Evolutionary conservation across 352 stramenopile genomes (phyloP).

Genomic region (Phytophthora meadii): DNA sequence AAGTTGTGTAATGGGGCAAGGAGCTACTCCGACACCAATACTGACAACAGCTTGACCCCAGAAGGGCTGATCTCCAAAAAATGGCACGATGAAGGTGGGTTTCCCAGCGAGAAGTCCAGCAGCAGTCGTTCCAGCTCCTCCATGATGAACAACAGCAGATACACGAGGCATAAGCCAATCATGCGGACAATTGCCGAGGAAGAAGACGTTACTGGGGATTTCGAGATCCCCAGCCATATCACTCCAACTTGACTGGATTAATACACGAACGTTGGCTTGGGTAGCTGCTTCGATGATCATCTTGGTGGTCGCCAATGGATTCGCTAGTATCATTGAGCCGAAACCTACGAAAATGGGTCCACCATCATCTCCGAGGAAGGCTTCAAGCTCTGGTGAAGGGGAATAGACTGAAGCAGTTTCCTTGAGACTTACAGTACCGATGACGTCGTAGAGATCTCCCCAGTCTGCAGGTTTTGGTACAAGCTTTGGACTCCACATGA

Average conservation of each 20-base stretch:
- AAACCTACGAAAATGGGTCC: conserved; percentile 94
- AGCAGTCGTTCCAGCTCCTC: conserved; percentile 89
- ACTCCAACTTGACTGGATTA: conserved; percentile 91
- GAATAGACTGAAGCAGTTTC: conserved; percentile 44
- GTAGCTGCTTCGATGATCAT: conserved; percentile 87
- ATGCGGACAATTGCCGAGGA: conserved; percentile 77
- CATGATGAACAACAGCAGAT: conserved; percentile 82
- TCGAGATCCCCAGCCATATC: conserved; percentile 58
- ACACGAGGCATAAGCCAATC: conserved; percentile 92
- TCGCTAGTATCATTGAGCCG: conserved; percentile 91
- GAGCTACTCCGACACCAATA: conserved; percentile 77
- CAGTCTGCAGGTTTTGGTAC: conserved; percentile 90
- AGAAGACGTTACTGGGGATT: conserved; percentile 57
- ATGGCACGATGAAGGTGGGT: conserved; percentile 93
- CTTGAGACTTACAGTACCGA: conserved; percentile 80
- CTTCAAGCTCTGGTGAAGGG: conserved; percentile 56
- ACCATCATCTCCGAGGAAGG: conserved; percentile 62
- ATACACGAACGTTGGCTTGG: conserved; percentile 66
- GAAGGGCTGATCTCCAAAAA: conserved; percentile 95
- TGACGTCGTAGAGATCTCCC: conserved; percentile 82
- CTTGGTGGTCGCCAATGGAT: conserved; percentile 64
- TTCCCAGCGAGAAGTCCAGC: conserved; percentile 89
- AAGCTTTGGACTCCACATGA: conserved; percentile 89
- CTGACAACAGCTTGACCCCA: conserved; percentile 90
- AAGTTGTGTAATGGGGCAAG: conserved; percentile 81